Percentiles rank a stretch among this genome's conserved stretches.
Conservation (phyloP, 2,329 filamentous ascomycete genomes). For the Xylariales sp. region DNA sequence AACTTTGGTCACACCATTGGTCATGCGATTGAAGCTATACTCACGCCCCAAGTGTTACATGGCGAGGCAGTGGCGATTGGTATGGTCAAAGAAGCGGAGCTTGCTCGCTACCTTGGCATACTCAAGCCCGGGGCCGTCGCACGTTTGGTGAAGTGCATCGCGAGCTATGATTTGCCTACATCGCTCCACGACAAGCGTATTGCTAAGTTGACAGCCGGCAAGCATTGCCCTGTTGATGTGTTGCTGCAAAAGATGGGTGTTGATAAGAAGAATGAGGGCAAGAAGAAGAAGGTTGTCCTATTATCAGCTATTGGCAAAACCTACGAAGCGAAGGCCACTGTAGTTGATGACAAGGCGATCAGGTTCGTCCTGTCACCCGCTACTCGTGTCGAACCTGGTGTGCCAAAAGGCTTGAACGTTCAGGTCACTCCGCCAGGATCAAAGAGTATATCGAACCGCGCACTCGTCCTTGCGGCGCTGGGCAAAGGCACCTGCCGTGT, state of each 20-base stretch:
- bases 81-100: slow-evolving; percentile 96
- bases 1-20: slow-evolving; percentile 99
- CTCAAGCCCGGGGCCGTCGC: slow-evolving; percentile 84
- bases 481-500: slow-evolving; percentile 82
- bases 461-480: slow-evolving; percentile 88
- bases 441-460: slow-evolving; percentile 96
- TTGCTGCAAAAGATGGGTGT: slow-evolving; percentile 92
- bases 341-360: slow-evolving; percentile 83
- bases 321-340: slow-evolving; percentile 80
- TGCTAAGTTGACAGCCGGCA: slow-evolving; percentile 76
- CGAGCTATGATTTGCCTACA: slow-evolving; percentile 87
- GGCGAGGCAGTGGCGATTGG: slow-evolving; percentile 95
- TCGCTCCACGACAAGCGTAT: slow-evolving; percentile 81
- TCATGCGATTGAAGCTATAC: slow-evolving; percentile 91
- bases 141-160: slow-evolving; percentile 84
- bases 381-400: slow-evolving; percentile 67
- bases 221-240: slow-evolving; percentile 80
- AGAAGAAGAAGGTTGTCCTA: slow-evolving; percentile 92
- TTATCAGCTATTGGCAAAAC: slow-evolving; percentile 87
- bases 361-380: slow-evolving; percentile 77
- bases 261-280: slow-evolving; percentile 97
- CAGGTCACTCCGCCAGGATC: slow-evolving; percentile 88
- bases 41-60: slow-evolving; percentile 92
- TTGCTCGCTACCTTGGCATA: slow-evolving; percentile 83
- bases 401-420: slow-evolving; percentile 61